Base-by-base conservation (phyloP, 805 yeast genomes). In the Hanseniaspora valbyensis region DNA sequence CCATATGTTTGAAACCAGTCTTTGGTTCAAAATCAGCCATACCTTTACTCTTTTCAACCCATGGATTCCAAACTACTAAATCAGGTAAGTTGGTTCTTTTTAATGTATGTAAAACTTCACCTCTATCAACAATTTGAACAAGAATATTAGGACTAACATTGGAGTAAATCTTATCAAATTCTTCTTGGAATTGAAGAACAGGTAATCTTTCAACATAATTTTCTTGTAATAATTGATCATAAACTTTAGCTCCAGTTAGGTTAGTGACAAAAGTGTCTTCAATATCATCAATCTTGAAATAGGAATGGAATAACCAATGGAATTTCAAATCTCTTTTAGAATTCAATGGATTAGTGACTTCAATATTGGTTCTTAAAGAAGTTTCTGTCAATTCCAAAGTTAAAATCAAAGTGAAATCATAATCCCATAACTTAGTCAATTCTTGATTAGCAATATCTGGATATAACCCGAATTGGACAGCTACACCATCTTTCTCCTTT, bases 11-110 rank as follows among this genome's bases (percentile, higher is more conserved):
- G 70, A 72, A 92, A 5, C 96, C 97, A 49, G 67, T 65, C 63
- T 84, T 86, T 45, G 97, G 98, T 58, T 73, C 75, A 60, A 90
- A 92, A 67, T 92, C 98, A 38, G 71, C 80, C 90, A 92, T 85
- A 1, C 82, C 80, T 22, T 68, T 71, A n/a, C 92, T 77, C 64
- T 83, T 85, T 52, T 82, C 74, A 56, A 76, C 71, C 98, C 97
- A 92, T 33, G 98, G 98, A 66, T 92, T 92, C 98, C 98, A 92
- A 50, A 92, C 96, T 44, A 92, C 97, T 32, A 75, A 68, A 56
- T 78, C 83, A 30, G 71, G 74, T 38, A 85, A 69, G 58, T 81
- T 81, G 14, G 67, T 68, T 61, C 95, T 74, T 49, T 75, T 70
- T 32, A 90, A 65, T 38, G 83, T 79, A 62, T 81, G 82, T 44